Evolutionary conservation across 306 rosid genomes (phyloP).

Genomic region (Vigna nakashimae): DNA sequence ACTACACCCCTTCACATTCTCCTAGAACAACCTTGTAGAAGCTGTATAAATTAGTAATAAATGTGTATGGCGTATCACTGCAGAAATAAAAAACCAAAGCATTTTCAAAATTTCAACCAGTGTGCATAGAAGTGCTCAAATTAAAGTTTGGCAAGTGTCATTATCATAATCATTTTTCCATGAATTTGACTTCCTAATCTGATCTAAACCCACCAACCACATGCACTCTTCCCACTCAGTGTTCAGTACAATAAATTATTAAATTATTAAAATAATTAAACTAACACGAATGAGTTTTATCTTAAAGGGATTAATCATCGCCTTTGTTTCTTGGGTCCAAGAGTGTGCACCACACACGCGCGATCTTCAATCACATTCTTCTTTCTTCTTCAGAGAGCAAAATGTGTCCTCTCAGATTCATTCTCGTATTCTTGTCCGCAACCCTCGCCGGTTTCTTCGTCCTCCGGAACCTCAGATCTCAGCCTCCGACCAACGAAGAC

Average conservation of each 20-base stretch:
- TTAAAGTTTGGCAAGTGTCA: slow-evolving; percentile 17
- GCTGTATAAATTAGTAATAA: neutral
- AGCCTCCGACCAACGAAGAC: slow-evolving; percentile 46
- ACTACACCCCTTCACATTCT: neutral
- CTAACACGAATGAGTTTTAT: too few relatives aligned
- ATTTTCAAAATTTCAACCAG: neutral
- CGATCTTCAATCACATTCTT: slow-evolving; percentile 15
- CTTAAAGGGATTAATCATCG: slow-evolving; percentile 13
- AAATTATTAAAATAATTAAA: neutral
- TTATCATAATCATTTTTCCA: neutral
- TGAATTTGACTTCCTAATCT: slow-evolving; percentile 19
- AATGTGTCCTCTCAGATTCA: slow-evolving; percentile 89
- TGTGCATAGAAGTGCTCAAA: neutral
- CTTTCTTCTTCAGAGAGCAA: slow-evolving; percentile 17
- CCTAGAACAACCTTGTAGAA: too few relatives aligned
- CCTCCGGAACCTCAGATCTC: slow-evolving; percentile 79
- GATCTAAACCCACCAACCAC: slow-evolving; percentile 34
- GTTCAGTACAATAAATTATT: neutral
- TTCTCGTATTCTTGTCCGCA: slow-evolving; percentile 90
- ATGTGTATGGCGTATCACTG: neutral
- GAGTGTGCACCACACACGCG: neutral
- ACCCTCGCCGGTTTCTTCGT: slow-evolving; percentile 95
- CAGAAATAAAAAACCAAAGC: neutral
- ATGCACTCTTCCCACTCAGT: neutral
- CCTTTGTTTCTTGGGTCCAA: neutral